Evolutionary conservation across 768 basidiomycete genomes (phyloP).

Genomic region (Suillus tomentosus): DNA sequence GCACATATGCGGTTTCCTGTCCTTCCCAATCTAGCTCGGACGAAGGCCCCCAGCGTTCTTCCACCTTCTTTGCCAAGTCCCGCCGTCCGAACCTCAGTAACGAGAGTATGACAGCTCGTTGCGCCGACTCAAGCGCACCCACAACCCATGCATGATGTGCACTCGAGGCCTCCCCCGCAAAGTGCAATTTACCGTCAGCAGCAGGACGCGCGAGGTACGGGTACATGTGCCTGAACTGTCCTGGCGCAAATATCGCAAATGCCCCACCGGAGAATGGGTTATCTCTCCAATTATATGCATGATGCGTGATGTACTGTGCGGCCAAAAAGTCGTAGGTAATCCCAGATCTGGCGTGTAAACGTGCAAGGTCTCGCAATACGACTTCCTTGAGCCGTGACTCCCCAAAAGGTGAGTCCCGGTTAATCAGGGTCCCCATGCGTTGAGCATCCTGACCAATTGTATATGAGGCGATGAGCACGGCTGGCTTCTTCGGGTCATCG

Average conservation of each 20-base stretch:
- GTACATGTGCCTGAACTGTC: slow-evolving; percentile 6
- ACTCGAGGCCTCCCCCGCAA: slow-evolving; percentile 7
- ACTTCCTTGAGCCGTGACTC: slow-evolving; percentile 1
- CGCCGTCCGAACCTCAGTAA: slow-evolving; percentile 1
- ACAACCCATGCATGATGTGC: slow-evolving; percentile 4
- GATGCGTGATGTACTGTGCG: neutral
- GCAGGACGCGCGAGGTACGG: slow-evolving; percentile 1
- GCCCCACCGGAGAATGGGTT: neutral
- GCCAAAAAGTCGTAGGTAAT: slow-evolving; percentile 2
- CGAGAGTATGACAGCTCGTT: slow-evolving; percentile 6
- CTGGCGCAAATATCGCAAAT: neutral
- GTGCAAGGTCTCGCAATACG: neutral
- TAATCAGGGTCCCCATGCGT: neutral
- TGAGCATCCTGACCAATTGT: slow-evolving; percentile 2
- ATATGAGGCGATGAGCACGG: slow-evolving; percentile 2
- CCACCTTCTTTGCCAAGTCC: slow-evolving; percentile 8
- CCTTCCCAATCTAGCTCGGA: slow-evolving; percentile 5
- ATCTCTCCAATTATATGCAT: neutral
- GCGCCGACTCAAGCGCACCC: slow-evolving; percentile 4
- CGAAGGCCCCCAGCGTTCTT: slow-evolving; percentile 5
- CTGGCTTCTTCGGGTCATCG: slow-evolving; percentile 3
- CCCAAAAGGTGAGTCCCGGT: neutral
- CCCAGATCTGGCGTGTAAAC: slow-evolving; percentile 4
- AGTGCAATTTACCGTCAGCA: slow-evolving; percentile 1
- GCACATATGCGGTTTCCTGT: neutral